Evolutionary conservation across 2,329 filamentous ascomycete species (phyloP).

Genomic region (Alternaria infectoria): DNA sequence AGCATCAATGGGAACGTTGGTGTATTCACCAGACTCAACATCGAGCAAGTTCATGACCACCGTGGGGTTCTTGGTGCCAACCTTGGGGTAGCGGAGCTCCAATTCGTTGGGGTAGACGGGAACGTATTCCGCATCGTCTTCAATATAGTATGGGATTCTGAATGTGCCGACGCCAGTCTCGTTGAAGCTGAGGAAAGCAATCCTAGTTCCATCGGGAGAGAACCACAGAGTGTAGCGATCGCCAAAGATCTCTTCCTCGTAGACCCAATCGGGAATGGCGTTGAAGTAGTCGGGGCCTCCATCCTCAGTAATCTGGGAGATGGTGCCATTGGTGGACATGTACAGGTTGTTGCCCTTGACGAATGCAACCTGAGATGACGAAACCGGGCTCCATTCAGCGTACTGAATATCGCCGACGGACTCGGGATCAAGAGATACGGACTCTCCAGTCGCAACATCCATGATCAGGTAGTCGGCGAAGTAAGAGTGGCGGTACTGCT

Average conservation of each 20-base stretch:
- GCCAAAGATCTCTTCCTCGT: constrained; percentile 65
- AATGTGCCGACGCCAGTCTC: constrained; percentile 73
- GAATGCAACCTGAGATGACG: constrained; percentile 67
- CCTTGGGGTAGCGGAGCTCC: constrained; percentile 71
- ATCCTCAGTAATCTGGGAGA: constrained; percentile 64
- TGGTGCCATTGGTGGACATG: constrained; percentile 61
- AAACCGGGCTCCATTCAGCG: constrained; percentile 64
- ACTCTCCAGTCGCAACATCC: constrained; percentile 63
- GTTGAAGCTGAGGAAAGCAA: constrained; percentile 64
- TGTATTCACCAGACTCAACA: constrained; percentile 55
- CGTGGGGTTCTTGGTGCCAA: constrained; percentile 70
- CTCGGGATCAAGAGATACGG: constrained; percentile 62
- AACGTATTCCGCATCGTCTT: constrained; percentile 58
- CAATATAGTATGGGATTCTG: constrained; percentile 71
- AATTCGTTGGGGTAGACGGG: constrained; percentile 68
- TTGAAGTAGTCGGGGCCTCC: constrained; percentile 67
- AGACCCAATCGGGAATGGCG: constrained; percentile 69
- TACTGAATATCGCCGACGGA: constrained; percentile 72
- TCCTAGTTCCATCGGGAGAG: constrained; percentile 61
- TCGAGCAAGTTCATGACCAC: constrained; percentile 66
- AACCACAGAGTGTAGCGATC: constrained; percentile 62
- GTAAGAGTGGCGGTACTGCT: constrained; percentile 72
- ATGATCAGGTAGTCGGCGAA: constrained; percentile 71
- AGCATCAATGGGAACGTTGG: constrained; percentile 60
- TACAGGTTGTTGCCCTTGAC: constrained; percentile 71